Conservation (phyloP, 2,329 filamentous ascomycete genomes). For the Cladosporium sp. region DNA sequence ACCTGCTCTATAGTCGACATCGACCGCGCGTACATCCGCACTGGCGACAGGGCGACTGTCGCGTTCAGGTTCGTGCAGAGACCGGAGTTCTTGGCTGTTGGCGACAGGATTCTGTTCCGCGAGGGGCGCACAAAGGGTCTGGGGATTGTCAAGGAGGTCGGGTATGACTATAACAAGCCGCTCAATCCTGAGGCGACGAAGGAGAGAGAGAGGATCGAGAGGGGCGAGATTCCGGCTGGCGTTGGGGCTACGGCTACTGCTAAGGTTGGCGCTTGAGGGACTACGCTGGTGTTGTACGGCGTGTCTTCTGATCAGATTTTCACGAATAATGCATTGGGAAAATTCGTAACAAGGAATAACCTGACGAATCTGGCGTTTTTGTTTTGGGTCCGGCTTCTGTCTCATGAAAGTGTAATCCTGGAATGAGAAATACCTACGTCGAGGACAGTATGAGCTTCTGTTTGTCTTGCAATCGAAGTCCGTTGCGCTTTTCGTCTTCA, state of each 20-base stretch:
- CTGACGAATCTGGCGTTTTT: too few relatives aligned
- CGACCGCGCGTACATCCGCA: slow-evolving; percentile 89
- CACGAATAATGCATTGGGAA: not conserved
- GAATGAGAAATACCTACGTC: too few relatives aligned
- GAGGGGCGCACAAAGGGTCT: slow-evolving; percentile 93
- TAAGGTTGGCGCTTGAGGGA: slow-evolving; percentile 4
- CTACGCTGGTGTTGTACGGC: not conserved
- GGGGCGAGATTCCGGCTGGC: slow-evolving; percentile 7
- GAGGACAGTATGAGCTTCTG: too few relatives aligned
- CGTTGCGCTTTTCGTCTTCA: too few relatives aligned
- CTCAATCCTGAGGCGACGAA: slow-evolving; percentile 34
- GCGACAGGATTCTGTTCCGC: slow-evolving; percentile 84
- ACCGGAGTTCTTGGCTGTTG: slow-evolving; percentile 83
- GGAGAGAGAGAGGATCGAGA: slow-evolving; percentile 15
- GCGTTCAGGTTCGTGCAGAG: slow-evolving; percentile 92
- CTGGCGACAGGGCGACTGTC: slow-evolving; percentile 86
- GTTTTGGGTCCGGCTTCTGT: too few relatives aligned
- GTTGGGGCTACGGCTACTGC: slow-evolving; percentile 6
- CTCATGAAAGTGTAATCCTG: too few relatives aligned
- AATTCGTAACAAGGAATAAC: too few relatives aligned
- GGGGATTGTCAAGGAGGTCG: slow-evolving; percentile 85
- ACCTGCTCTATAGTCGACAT: slow-evolving; percentile 97
- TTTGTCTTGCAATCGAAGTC: too few relatives aligned
- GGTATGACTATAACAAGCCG: slow-evolving; percentile 64
- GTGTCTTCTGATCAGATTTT: not conserved